A percentile compares a stretch with the other conserved stretches of the same genome.
Conservation (phyloP, 192 early-diverging fungal genomes). For the Spizellomyces punctatus region DNA sequence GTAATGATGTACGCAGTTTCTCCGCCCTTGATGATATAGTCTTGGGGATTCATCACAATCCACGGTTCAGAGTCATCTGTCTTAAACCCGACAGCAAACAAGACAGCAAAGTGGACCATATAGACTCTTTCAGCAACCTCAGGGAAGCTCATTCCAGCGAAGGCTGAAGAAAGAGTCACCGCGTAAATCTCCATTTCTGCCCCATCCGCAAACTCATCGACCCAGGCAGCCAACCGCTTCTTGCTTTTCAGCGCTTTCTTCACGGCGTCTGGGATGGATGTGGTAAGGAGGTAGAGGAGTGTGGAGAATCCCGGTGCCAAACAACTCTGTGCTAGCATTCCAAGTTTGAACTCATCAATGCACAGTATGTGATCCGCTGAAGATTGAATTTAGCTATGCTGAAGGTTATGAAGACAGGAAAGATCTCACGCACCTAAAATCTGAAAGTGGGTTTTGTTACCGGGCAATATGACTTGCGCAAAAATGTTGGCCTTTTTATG, state of each 20-base stretch:
- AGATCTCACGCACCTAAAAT: conserved; percentile 42
- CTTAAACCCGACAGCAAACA: conserved; percentile 52
- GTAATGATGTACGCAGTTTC: conserved; percentile 66
- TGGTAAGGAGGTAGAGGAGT: conserved; percentile 65
- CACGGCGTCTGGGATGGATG: conserved; percentile 58
- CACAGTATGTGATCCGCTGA: conserved; percentile 69
- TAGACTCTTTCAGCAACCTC: conserved; percentile 60
- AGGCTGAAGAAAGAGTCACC: conserved; percentile 45
- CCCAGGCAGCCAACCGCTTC: conserved; percentile 41
- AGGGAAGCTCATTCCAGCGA: conserved; percentile 56
- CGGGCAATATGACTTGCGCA: conserved; percentile 70
- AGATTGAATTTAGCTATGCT: conserved; percentile 3
- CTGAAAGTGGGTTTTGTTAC: conserved; percentile 72
- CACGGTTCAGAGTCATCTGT: conserved; percentile 11
- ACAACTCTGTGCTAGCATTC: conserved; percentile 67
- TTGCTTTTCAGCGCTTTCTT: conserved; percentile 35
- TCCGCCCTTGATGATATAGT: conserved; percentile 58
- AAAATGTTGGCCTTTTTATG: conserved; percentile 38
- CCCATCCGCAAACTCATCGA: conserved; percentile 63
- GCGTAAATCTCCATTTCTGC: conserved; percentile 69
- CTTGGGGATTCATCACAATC: conserved; percentile 60
- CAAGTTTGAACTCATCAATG: conserved; percentile 70
- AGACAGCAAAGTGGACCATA: conserved; percentile 54
- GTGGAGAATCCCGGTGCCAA: conserved; percentile 74
- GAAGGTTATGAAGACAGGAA: not conserved